Evolutionary conservation across 805 yeast species (phyloP).

Genomic region (Saccharomyces paradoxus): DNA sequence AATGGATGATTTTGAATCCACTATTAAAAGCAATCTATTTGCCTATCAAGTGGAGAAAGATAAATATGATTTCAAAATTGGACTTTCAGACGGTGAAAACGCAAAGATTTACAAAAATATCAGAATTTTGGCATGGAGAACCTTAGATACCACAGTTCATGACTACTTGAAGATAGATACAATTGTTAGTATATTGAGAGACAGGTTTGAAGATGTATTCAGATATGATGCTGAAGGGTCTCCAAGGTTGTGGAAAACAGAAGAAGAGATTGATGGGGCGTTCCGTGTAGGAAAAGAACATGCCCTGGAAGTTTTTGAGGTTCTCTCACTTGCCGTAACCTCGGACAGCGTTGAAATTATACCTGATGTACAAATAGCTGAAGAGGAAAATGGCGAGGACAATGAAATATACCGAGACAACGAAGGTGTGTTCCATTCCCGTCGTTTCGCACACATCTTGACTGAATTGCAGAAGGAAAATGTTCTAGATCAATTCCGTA

Average conservation of each 20-base stretch:
- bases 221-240: constrained; percentile 75
- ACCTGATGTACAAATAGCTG: constrained; percentile 46
- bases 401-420: constrained; percentile 29
- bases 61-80: constrained; percentile 57
- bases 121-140: constrained; percentile 54
- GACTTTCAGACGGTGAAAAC: constrained; percentile 41
- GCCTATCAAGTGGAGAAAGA: constrained; percentile 15
- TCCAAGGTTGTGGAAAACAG: constrained; percentile 74
- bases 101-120: constrained; percentile 36
- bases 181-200: constrained; percentile 58
- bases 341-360: constrained; percentile 46
- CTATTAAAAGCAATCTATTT: constrained; percentile 25
- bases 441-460: constrained; percentile 50
- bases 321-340: constrained; percentile 47
- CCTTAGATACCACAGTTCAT: constrained; percentile 49
- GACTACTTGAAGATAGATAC: constrained; percentile 60
- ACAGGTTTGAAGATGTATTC: constrained; percentile 73
- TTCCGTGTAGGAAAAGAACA: constrained; percentile 56
- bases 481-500: constrained; percentile 53
- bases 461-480: constrained; percentile 48
- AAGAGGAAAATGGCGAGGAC: constrained; percentile 27
- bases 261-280: constrained; percentile 60
- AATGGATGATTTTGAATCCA: constrained; percentile 35
- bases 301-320: constrained; percentile 52
- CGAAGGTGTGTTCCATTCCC: constrained; percentile 35